These are phyloP conservation scores for Hymenoscyphus linearis DNA, from an alignment of 2,329 filamentous ascomycete genomes.

Conservation along the genomic window DNA sequence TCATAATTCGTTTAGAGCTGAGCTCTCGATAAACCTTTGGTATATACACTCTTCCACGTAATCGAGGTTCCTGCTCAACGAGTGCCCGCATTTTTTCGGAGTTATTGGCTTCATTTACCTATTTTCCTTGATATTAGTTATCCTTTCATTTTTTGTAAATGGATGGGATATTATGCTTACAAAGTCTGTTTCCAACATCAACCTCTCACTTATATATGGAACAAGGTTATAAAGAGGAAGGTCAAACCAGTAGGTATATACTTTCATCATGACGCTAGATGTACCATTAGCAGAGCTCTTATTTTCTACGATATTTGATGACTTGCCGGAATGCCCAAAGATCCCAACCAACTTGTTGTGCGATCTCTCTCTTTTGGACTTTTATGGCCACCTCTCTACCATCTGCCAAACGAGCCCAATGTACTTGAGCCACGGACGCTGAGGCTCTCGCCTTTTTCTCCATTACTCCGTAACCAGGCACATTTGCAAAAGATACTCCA, in stretches of 20 bases:
- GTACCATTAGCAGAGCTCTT: neutral
- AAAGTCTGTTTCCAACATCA: slow-evolving; percentile 92
- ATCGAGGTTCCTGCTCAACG: slow-evolving; percentile 67
- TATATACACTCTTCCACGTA: slow-evolving; percentile 80
- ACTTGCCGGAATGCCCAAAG: slow-evolving; percentile 52
- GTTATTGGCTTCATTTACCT: slow-evolving; percentile 75
- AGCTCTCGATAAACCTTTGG: slow-evolving; percentile 80
- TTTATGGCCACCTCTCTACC: slow-evolving; percentile 92
- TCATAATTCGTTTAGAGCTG: slow-evolving; percentile 78
- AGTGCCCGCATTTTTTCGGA: slow-evolving; percentile 76
- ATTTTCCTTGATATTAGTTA: neutral
- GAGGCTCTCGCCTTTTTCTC: slow-evolving; percentile 62
- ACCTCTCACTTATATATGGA: slow-evolving; percentile 87
- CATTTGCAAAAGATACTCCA: slow-evolving; percentile 73
- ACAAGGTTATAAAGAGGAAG: slow-evolving; percentile 89
- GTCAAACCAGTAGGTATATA: slow-evolving; percentile 85
- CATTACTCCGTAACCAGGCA: slow-evolving; percentile 59
- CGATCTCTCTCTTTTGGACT: slow-evolving; percentile 93
- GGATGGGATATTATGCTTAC: slow-evolving; percentile 31
- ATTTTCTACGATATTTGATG: neutral
- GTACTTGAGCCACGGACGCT: slow-evolving; percentile 93
- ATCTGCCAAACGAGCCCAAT: slow-evolving; percentile 83
- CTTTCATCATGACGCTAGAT: slow-evolving; percentile 66
- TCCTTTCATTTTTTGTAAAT: neutral
- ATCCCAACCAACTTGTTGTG: slow-evolving; percentile 87